Base-by-base conservation (phyloP, 345 rosid genomes). In the Brassica juncea region DNA sequence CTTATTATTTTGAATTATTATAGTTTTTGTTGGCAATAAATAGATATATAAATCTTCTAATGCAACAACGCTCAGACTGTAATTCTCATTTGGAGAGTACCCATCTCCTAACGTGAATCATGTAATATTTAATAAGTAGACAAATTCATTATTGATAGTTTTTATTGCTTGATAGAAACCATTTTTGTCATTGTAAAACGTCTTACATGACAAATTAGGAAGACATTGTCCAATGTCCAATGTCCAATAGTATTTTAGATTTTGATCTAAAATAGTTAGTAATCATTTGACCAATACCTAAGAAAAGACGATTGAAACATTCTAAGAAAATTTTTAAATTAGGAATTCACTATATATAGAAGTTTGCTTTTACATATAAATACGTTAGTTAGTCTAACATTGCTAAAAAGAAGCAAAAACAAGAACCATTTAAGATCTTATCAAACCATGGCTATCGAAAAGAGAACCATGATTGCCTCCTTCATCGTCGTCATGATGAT, bases 381-480 rank as follows among this genome's bases (percentile, higher is more conserved):
- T 70, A 64, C 52, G 4, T 75, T 5, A 10, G 28, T 39, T 65
- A 70, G 57, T 30, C 32, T 0, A 75, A 75, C 42, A 23, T 1
- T 2, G 16, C 31, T 5, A 21, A 8, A 15, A 25, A 66, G 27
- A 15, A 16, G 49, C 32, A 11, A 67, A 28, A 28, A 60, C 27
- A 68, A 73, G 14, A 67, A 61, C 64, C 81, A 77, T 78, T 72
- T 66, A 80, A 62, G 1, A 73, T 11, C 68, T 72, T 66, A 68
- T 4, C 32, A 64, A 69, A 70, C 54, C 70, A 80, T 80, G 83
- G 80, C 80, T 32, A 39, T 74, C 66, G 83, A 75, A 57, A 80
- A 69, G 78, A 80, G 52, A 65, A 75, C 68, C 34, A 10, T 80
- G 55, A 69, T 80, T 37, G 76, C 76, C 57, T 39, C 80, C 11